Evolutionary conservation across 2,329 filamentous ascomycete species (phyloP), one percentile per base, ranked within the genome.

Genomic region (Metarhizium sp.): DNA sequence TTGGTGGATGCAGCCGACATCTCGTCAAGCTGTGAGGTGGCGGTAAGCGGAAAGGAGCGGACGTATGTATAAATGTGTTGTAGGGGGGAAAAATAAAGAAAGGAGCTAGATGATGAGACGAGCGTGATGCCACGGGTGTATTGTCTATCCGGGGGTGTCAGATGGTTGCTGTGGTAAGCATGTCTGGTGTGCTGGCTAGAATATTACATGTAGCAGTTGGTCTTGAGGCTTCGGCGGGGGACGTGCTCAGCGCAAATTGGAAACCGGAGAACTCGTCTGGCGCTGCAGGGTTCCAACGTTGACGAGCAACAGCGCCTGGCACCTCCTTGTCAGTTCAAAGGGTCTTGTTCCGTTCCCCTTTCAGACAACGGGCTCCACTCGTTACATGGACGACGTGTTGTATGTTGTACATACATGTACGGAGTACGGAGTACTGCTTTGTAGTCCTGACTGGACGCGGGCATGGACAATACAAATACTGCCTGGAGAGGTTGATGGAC

Each of bases 1-100:
- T 80, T 82, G 56, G 78, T 82, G 56, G 78, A 71, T 59, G 73
- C 71, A 58, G 74, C 69, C 52, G 79, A 80, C 79, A 82, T 82
- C 64, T 62, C 63, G 62, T 56, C 54, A 49, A 20, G 40, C 13
- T 38, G 50, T 18, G 51, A 40, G 34, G 47, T 25, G 45, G 46
- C 20, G 49, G 36, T 30, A 16, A 40, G 29, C 30, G 48, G 50
- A 51, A 46, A 36, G 38, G 45, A 46, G 40, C 55, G 51, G 36
- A 46, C 30, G 32, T 32, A 45, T 5, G 49, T 16, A 29, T 20
- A 11, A 25, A 42, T 30, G 29, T 34, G 32, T 34, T 34, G 32
- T 34, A 8, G 6, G 32, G 32, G 32, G 32, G 32, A 3, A 34
- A 11, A 36, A 13, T 13, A 38, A 47, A 13, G 45, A 36, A 34